phyloP scores from a whole-genome alignment of 1,284 basidiomycete species.

The Exobasidium cylindrosporum region DNA sequence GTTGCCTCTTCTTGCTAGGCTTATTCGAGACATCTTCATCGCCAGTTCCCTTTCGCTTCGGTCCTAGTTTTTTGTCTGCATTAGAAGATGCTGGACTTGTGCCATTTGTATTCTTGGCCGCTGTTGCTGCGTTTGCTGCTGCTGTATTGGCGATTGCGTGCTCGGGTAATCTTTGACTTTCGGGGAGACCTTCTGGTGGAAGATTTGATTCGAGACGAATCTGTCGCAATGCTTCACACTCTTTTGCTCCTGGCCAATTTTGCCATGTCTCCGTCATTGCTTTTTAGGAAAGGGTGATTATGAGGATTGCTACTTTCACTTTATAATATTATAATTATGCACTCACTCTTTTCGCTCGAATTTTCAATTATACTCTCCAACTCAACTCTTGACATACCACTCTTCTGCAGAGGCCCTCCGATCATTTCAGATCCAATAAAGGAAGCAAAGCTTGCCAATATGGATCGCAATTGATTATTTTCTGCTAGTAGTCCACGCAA shows the following conservation, averaged over 20 bases:
- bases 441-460: constrained; percentile 32
- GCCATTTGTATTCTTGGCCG: not conserved
- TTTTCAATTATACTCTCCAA: constrained; percentile 31
- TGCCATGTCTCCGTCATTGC: constrained; percentile 42
- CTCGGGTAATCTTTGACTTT: constrained; percentile 16
- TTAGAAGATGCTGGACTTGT: not conserved
- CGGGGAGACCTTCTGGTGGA: constrained; percentile 43
- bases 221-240: constrained; percentile 38
- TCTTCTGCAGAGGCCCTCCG: constrained; percentile 33
- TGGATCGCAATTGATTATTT: constrained; percentile 41
- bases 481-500: constrained; percentile 40
- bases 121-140: not conserved
- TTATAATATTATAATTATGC: too few species aligned
- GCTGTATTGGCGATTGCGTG: not conserved
- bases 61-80: not conserved
- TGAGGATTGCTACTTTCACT: too few species aligned
- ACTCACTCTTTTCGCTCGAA: constrained; percentile 32
- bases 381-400: constrained; percentile 29
- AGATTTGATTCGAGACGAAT: constrained; percentile 43
- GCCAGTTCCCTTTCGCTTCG: not conserved
- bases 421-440: constrained; percentile 40
- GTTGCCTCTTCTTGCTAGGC: not conserved
- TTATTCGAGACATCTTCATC: not conserved
- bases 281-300: not conserved
- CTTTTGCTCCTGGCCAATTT: constrained; percentile 43